Evolutionary conservation across 2,329 filamentous ascomycete genomes (phyloP).

Genomic region (Colletotrichum chrysophilum): DNA sequence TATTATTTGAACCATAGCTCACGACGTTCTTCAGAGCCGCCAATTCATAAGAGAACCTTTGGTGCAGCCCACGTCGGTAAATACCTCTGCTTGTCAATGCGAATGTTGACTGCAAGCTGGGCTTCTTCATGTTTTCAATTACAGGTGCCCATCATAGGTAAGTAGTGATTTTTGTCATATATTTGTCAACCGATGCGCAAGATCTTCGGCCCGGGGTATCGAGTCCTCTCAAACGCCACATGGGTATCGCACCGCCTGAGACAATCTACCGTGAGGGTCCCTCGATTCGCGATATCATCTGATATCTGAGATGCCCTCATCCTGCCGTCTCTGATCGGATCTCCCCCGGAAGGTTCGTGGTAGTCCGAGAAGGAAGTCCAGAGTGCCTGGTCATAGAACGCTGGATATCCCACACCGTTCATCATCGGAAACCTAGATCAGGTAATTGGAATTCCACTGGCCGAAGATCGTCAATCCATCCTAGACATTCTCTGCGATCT

Average conservation of each 20-base stretch:
- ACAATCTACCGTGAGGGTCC: not conserved
- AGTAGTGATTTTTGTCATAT: not conserved
- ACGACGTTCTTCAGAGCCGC: not conserved
- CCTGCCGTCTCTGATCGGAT: not conserved
- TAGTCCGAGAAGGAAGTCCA: not conserved
- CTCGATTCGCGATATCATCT: not conserved
- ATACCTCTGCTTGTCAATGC: not conserved
- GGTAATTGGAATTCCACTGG: not conserved
- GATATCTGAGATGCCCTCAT: not conserved
- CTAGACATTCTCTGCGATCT: not conserved
- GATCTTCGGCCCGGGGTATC: not conserved
- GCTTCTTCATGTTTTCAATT: not conserved
- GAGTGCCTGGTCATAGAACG: not conserved
- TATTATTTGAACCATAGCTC: not conserved
- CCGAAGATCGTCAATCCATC: not conserved
- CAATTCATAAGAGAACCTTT: not conserved
- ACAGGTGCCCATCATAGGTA: not conserved
- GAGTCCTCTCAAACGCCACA: accelerated
- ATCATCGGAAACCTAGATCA: not conserved
- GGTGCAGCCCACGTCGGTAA: not conserved
- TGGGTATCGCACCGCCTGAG: not conserved
- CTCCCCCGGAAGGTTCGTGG: not conserved
- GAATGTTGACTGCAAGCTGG: not conserved
- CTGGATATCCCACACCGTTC: not conserved
- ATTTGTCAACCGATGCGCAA: not conserved